Base-by-base conservation (phyloP, 208 protist genomes). In the Jaenimonas drosophilae region DNA sequence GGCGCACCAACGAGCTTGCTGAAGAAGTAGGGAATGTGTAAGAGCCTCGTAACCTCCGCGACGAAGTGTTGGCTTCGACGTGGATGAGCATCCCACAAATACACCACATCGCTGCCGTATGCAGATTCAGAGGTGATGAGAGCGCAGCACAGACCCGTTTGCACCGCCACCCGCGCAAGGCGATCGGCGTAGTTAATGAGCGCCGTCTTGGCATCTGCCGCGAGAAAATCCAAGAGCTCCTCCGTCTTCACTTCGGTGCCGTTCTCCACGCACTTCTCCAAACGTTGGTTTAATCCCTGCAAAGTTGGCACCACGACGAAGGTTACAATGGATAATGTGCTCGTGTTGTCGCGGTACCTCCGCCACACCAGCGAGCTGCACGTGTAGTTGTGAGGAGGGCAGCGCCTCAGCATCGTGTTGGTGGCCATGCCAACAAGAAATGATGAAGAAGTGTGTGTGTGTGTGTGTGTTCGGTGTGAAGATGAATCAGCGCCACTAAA, bases 41-140 rank as follows among this genome's bases (percentile, higher is more conserved):
- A 51, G 29, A 51, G 41, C 2, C 25, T 9, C 16, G 81, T 40
- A 6, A 85, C 11, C 2, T 76, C 59, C 2, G 66, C 63, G 20
- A 83, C 21, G 49, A 86, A 85, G 40, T 65, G 54, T n/a, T 81
- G 66, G 51, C 83, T 70, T 29, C 85, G 50, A 30, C 68, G 68
- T 1, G 76, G 82, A 54, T 86, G 83, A 1, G 83, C 32, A 36
- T 91, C 77, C 76, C 76, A 91, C 21, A 88, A 56, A 42, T 77
- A 85, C 9, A 91, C 77, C 0, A 76, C 64, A 24, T 52, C 65
- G 42, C 78, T 64, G 14, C 49, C 39, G 39, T 64, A 76, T n/a
- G 52, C 36, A 0, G 43, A 73, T 14, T 74, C 34, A n/a, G 33
- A 59, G 27, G 46, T 19, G 30, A 85, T 69, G n/a, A 88, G 31